These are phyloP conservation scores for Phallus indusiatus DNA, from an alignment of 768 basidiomycete genomes.

Conservation along the genomic window DNA sequence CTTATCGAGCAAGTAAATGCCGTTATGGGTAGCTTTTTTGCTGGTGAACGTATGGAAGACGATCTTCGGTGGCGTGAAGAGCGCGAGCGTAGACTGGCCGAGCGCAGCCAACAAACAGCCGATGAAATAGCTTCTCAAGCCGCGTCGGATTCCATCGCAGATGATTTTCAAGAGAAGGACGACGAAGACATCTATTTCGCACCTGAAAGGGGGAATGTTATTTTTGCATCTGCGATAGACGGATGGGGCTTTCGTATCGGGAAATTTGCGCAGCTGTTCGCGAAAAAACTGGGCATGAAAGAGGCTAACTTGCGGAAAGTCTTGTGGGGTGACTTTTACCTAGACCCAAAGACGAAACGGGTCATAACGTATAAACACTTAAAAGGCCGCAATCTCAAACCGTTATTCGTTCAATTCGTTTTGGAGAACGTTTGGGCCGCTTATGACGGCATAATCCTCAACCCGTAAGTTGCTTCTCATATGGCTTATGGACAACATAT, in stretches of 20 bases:
- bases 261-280: constrained; percentile 90
- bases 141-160: constrained; percentile 22
- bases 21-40: constrained; percentile 95
- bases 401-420: constrained; percentile 94
- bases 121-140: constrained; percentile 48
- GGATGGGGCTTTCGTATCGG: constrained; percentile 96
- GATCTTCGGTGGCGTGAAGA: constrained; percentile 92
- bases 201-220: constrained; percentile 89
- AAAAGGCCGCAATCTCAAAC: constrained; percentile 78
- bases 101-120: constrained; percentile 61
- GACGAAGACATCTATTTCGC: constrained; percentile 98
- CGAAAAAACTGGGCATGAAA: constrained; percentile 81
- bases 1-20: constrained; percentile 97
- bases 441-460: constrained; percentile 80
- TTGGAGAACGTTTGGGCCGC: constrained; percentile 97
- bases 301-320: constrained; percentile 78
- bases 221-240: constrained; percentile 92
- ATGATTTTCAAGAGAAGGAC: constrained; percentile 87
- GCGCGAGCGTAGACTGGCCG: constrained; percentile 69
- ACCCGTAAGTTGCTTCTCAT: constrained; percentile 59
- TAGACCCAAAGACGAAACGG: constrained; percentile 92
- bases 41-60: constrained; percentile 93
- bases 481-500: constrained; percentile 6
- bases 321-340: constrained; percentile 95
- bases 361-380: constrained; percentile 89